Percentiles rank a stretch among this genome's conserved stretches.
These are phyloP conservation scores for Magnolia kwangsiensis DNA, from an alignment of 164 flowering plant species.

Conservation along the genomic window DNA sequence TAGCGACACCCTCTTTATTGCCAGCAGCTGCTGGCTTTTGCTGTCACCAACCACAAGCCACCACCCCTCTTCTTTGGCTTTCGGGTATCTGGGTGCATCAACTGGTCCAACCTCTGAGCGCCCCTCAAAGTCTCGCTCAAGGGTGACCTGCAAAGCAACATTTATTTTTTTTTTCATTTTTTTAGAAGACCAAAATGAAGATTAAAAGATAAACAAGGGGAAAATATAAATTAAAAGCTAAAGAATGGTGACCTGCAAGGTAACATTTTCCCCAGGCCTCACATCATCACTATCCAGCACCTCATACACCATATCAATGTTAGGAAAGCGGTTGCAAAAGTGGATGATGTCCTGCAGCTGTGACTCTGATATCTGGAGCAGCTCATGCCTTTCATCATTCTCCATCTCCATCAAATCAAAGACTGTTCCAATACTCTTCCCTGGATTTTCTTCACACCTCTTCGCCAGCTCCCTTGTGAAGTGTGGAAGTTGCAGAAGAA, in stretches of 20 bases:
- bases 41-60: conserved; percentile 94
- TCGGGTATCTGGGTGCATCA: conserved; percentile 81
- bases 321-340: conserved; percentile 87
- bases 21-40: conserved; percentile 73
- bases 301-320: conserved; percentile 77
- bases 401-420: conserved; percentile 94
- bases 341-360: conserved; percentile 78
- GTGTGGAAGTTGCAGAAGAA: conserved; percentile 95
- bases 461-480: conserved; percentile 88
- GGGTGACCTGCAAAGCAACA: conserved; percentile 50
- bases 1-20: conserved; percentile 79
- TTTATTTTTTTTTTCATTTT: conserved; percentile 19
- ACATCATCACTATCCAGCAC: conserved; percentile 54
- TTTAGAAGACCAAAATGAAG: too few species aligned
- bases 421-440: conserved; percentile 73
- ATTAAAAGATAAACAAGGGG: too few species aligned
- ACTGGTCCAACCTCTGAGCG: conserved; percentile 74
- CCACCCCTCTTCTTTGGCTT: conserved; percentile 91
- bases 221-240: conserved; percentile 32
- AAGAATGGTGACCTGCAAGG: conserved; percentile 61
- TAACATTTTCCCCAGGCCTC: conserved; percentile 35
- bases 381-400: conserved; percentile 80
- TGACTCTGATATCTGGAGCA: conserved; percentile 73
- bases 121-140: conserved; percentile 39
- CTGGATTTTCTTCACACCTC: conserved; percentile 80